These are phyloP conservation scores for Plantago elongata DNA, from an alignment of 257 asterid genomes.

Conservation along the genomic window DNA sequence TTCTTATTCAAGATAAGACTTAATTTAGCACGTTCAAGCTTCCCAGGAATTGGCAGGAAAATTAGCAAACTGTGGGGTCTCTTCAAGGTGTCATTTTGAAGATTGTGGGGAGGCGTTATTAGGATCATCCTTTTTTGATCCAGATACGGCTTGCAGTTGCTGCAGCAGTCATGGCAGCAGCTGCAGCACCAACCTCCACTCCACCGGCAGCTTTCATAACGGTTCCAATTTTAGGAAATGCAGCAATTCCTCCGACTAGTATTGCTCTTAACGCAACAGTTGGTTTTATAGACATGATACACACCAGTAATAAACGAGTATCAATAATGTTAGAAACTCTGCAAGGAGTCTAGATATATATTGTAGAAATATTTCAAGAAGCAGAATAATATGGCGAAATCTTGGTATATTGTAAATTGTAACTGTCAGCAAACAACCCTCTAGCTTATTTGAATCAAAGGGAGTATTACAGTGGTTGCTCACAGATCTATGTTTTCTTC, in stretches of 20 bases:
- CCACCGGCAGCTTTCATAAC: constrained; percentile 89
- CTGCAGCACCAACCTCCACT: constrained; percentile 64
- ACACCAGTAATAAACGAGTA: constrained; percentile 17
- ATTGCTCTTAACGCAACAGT: constrained; percentile 80
- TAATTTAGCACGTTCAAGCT: not conserved
- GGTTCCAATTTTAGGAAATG: constrained; percentile 69
- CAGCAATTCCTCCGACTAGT: constrained; percentile 89
- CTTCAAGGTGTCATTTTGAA: constrained; percentile 31
- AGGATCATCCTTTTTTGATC: constrained; percentile 47
- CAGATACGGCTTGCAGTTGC: constrained; percentile 74
- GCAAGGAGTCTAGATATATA: no score
- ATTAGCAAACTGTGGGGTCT: constrained; percentile 8
- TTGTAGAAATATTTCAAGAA: no score
- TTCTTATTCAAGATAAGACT: no score
- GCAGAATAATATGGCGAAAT: no score
- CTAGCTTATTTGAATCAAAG: no score
- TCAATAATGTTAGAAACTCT: not conserved
- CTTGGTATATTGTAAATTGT: no score
- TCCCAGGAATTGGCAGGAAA: constrained; percentile 20
- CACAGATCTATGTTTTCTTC: no score
- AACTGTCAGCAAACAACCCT: no score
- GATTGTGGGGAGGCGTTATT: constrained; percentile 36
- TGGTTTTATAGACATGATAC: constrained; percentile 60
- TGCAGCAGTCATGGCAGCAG: constrained; percentile 91
- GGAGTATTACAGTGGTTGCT: no score